phyloP scores from a whole-genome alignment of 768 basidiomycete species.

The Mycena metata region DNA sequence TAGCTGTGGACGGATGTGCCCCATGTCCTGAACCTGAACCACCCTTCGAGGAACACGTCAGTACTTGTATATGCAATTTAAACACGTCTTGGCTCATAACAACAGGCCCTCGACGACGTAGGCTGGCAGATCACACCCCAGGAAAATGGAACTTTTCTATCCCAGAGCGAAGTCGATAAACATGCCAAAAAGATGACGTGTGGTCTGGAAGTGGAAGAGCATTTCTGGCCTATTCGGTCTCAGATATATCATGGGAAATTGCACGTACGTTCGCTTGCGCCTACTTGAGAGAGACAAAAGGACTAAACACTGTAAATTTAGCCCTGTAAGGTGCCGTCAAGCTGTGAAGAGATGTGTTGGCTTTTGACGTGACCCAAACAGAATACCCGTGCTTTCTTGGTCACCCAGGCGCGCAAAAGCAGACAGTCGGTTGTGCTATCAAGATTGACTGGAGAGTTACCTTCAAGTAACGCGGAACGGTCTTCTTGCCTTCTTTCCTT shows the following conservation, averaged over 20 bases:
- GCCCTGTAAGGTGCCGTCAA: constrained; percentile 12
- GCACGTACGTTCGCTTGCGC: neutral
- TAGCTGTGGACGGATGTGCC: too few relatives aligned
- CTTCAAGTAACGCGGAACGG: neutral
- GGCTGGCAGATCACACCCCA: too few relatives aligned
- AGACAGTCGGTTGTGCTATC: constrained; percentile 4
- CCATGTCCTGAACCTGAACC: too few relatives aligned
- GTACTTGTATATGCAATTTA: too few relatives aligned
- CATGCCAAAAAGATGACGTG: constrained; percentile 33
- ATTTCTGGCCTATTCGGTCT: constrained; percentile 27
- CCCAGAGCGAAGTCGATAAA: too few relatives aligned
- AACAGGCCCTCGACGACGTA: too few relatives aligned
- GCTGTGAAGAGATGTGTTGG: too few relatives aligned
- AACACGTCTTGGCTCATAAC: too few relatives aligned
- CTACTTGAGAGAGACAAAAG: too few relatives aligned
- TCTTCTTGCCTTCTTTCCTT: constrained; percentile 11
- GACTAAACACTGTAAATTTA: neutral
- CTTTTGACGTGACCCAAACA: too few relatives aligned
- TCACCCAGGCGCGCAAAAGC: constrained; percentile 17
- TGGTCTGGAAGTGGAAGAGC: constrained; percentile 17
- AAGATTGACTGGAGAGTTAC: constrained; percentile 4
- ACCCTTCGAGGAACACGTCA: too few relatives aligned
- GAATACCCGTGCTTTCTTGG: neutral
- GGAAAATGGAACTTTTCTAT: too few relatives aligned
- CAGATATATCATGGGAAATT: constrained; percentile 19